Evolutionary conservation across 225 moss, liverwort and hornwort genomes (phyloP).

Genomic region (Neckera pumila): DNA sequence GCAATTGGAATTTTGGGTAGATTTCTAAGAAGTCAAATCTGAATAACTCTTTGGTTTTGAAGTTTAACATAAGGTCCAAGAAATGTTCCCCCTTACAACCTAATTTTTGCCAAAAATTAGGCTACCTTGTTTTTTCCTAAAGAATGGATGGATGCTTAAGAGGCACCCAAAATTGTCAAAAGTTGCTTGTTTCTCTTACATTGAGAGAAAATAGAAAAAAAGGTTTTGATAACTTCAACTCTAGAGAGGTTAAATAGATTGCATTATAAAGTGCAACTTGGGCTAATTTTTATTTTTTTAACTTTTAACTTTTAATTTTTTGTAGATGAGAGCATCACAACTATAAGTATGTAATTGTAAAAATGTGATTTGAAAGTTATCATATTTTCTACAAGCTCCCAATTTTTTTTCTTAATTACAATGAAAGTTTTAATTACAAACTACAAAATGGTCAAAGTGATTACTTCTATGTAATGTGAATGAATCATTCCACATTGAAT

Average conservation of each 20-base stretch:
- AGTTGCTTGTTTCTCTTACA: accelerated
- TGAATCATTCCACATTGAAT: background rate
- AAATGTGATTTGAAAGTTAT: no score
- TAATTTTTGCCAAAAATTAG: background rate
- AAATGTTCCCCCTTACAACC: background rate
- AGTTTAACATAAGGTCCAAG: accelerated
- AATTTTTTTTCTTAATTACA: background rate
- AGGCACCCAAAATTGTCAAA: background rate
- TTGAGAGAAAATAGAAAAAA: background rate
- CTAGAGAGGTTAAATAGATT: no score
- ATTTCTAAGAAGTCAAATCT: background rate
- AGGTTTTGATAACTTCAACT: background rate
- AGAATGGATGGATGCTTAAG: accelerated
- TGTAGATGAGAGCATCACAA: accelerated
- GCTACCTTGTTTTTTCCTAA: accelerated
- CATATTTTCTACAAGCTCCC: no score
- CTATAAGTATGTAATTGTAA: no score
- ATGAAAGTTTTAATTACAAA: no score
- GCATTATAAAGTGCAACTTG: accelerated
- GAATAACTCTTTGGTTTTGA: background rate
- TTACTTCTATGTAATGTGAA: background rate
- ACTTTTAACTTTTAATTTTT: no score
- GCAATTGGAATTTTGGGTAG: background rate
- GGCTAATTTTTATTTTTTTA: no score
- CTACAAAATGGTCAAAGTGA: background rate